Conservation (phyloP, 139 green algal genomes). For the Dunaliella sp. region DNA sequence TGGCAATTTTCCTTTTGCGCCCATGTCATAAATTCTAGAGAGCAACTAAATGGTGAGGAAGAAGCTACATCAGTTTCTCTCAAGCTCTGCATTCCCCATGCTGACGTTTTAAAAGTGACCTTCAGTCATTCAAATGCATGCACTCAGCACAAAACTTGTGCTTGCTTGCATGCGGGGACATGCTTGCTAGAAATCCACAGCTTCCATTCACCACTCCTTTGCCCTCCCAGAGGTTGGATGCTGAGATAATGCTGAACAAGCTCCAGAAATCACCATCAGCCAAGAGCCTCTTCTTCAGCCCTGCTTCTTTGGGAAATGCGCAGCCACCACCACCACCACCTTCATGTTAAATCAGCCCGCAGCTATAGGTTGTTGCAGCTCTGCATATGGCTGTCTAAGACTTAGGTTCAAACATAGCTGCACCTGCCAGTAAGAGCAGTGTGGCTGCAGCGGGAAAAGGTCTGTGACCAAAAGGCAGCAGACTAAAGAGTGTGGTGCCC, state of each 20-base stretch:
- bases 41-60: no score
- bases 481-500: neutral
- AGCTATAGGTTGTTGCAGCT: neutral
- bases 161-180: no score
- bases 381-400: neutral
- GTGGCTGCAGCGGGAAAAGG: neutral
- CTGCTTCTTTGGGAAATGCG: neutral
- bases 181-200: no score
- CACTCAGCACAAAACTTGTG: no score
- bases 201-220: no score
- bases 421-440: neutral
- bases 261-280: neutral
- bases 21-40: no score
- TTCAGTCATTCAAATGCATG: no score
- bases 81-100: no score
- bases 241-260: conserved; percentile 9
- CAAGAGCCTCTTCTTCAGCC: neutral
- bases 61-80: no score
- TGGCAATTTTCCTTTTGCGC: no score
- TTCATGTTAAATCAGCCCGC: neutral
- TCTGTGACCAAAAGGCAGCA: neutral
- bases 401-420: neutral
- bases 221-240: conserved; percentile 4
- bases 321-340: neutral
- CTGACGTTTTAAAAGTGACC: no score